Evolutionary conservation across 2,329 filamentous ascomycete species (phyloP).

Genomic region (Cladorrhinum sp.): DNA sequence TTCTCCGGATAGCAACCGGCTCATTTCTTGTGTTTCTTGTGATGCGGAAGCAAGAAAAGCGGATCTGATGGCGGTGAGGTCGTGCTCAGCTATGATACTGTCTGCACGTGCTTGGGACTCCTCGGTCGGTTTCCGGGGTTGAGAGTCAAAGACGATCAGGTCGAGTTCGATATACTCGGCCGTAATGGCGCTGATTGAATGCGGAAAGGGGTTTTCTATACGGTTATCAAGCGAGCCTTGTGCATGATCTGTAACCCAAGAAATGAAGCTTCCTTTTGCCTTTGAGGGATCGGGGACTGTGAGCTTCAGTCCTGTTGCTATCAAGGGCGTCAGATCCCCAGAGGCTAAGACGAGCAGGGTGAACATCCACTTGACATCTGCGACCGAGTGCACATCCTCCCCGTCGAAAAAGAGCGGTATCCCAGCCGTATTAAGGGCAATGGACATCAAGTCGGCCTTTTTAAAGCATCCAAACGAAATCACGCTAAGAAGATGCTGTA

Average conservation of each 20-base stretch:
- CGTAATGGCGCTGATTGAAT: constrained; percentile 18
- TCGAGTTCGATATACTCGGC: constrained; percentile 26
- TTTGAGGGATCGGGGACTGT: neutral
- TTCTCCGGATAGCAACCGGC: neutral
- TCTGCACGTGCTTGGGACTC: constrained; percentile 3
- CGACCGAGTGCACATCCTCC: neutral
- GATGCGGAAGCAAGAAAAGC: neutral
- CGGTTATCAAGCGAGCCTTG: constrained; percentile 2
- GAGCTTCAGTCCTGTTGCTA: constrained; percentile 8
- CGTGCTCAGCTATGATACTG: constrained; percentile 9
- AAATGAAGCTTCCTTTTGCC: constrained; percentile 2
- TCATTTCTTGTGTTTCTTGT: neutral
- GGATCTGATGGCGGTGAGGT: constrained; percentile 1
- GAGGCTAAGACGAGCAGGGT: constrained; percentile 21
- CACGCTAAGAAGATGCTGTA: constrained; percentile 26
- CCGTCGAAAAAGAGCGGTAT: constrained; percentile 25
- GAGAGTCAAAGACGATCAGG: constrained; percentile 18
- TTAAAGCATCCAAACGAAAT: constrained; percentile 20
- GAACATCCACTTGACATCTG: constrained; percentile 24
- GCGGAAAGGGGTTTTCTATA: neutral
- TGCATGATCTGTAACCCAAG: constrained; percentile 16
- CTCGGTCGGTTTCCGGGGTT: constrained; percentile 1
- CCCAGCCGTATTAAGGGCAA: constrained; percentile 27
- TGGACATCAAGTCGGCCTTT: constrained; percentile 25
- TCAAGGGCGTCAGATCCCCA: constrained; percentile 21